phyloP scores from a whole-genome alignment of 768 basidiomycete genomes.

The Leccinum disarticulatum region DNA sequence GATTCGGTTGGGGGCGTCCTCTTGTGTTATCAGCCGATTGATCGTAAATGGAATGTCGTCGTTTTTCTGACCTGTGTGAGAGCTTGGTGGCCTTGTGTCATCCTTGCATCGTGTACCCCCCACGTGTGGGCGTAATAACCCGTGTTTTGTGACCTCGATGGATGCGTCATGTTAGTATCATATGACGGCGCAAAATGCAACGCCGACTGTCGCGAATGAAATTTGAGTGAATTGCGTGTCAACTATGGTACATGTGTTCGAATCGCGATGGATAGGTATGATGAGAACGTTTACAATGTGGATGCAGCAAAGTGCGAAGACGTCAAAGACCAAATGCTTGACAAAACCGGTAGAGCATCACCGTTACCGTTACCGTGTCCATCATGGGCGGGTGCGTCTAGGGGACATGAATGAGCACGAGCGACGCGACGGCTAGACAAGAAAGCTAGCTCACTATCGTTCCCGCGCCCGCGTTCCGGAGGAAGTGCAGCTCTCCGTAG shows the following conservation, averaged over 20 bases:
- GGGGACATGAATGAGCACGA: slow-evolving; percentile 24
- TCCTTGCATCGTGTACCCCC: slow-evolving; percentile 32
- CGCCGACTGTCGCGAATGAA: slow-evolving; percentile 23
- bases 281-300: slow-evolving; percentile 33
- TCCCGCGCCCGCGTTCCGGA: slow-evolving; percentile 74
- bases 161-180: slow-evolving; percentile 16
- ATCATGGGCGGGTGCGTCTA: slow-evolving; percentile 88
- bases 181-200: slow-evolving; percentile 21
- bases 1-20: slow-evolving; percentile 13
- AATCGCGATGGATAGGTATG: slow-evolving; percentile 29
- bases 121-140: slow-evolving; percentile 34
- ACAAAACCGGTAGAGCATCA: slow-evolving; percentile 84
- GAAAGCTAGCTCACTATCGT: slow-evolving; percentile 60
- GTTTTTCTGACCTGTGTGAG: slow-evolving; percentile 17
- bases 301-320: slow-evolving; percentile 20
- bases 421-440: slow-evolving; percentile 21
- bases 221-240: slow-evolving; percentile 28
- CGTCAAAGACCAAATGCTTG: slow-evolving; percentile 47
- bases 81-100: slow-evolving; percentile 25
- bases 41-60: slow-evolving; percentile 26
- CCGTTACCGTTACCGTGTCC: slow-evolving; percentile 83
- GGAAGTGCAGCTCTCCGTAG: slow-evolving; percentile 81
- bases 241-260: slow-evolving; percentile 33
- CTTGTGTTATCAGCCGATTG: slow-evolving; percentile 31
- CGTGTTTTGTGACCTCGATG: slow-evolving; percentile 28